Evolutionary conservation across 805 yeast genomes (phyloP).

Genomic region (Cephaloascus albidus): DNA sequence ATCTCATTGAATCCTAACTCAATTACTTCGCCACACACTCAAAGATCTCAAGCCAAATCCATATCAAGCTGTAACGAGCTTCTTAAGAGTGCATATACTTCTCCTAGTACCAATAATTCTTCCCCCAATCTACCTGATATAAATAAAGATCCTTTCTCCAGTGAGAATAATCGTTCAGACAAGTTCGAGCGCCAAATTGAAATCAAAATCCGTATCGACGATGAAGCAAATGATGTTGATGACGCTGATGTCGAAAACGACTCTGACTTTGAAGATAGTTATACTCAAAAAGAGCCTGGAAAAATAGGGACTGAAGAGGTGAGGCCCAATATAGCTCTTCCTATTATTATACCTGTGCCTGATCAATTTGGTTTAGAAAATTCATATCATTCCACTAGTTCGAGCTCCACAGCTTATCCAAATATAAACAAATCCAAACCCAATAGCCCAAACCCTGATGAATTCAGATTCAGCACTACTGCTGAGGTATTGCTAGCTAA

Average conservation of each 20-base stretch:
- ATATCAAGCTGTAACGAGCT: not conserved
- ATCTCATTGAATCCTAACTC: not conserved
- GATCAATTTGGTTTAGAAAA: too few species aligned
- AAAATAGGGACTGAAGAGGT: too few species aligned
- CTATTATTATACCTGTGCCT: too few species aligned
- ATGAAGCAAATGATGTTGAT: not conserved
- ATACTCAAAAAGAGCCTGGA: too few species aligned
- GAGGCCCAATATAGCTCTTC: too few species aligned
- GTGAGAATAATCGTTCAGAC: too few species aligned
- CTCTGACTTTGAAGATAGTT: not conserved
- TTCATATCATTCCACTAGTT: too few species aligned
- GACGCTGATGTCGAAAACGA: not conserved
- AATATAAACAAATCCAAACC: not conserved
- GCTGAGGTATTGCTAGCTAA: not conserved
- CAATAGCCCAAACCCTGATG: not conserved
- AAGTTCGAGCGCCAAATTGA: not conserved
- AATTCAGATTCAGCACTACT: not conserved
- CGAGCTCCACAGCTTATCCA: not conserved
- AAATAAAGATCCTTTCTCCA: too few species aligned
- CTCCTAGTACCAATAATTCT: too few species aligned
- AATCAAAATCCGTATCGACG: not conserved
- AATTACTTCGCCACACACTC: not conserved
- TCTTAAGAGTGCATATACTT: not conserved
- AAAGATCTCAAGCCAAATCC: not conserved
- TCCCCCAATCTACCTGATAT: too few species aligned